Evolutionary conservation across 768 basidiomycete species (phyloP).

Genomic region (Mycena maculata): DNA sequence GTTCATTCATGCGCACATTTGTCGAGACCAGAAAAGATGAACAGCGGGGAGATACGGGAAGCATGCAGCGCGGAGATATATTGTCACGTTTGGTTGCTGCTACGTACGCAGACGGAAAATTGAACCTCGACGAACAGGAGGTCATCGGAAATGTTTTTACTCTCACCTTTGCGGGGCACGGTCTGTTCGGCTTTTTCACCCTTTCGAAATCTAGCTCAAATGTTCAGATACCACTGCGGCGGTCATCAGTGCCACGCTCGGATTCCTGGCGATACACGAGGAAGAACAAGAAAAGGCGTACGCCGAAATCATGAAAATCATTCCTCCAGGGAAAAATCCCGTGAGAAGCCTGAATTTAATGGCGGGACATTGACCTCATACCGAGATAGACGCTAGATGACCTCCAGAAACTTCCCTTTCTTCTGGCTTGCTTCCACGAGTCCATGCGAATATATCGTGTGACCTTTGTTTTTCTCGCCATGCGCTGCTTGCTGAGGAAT

Average conservation of each 20-base stretch:
- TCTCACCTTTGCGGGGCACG: conserved; percentile 18
- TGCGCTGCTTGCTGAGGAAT: no score
- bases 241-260: conserved; percentile 6
- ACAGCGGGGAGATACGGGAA: neutral
- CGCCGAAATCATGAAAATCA: neutral
- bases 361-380: neutral
- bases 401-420: conserved; percentile 5
- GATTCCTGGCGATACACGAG: conserved; percentile 10
- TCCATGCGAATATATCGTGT: conserved; percentile 17
- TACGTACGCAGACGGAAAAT: conserved; percentile 8
- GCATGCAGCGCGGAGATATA: conserved; percentile 10
- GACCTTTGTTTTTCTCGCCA: neutral
- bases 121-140: conserved; percentile 13
- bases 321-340: neutral
- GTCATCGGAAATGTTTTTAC: conserved; percentile 19
- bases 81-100: conserved; percentile 17
- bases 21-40: conserved; percentile 1
- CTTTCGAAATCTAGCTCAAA: neutral
- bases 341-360: neutral
- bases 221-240: conserved; percentile 9
- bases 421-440: conserved; percentile 17
- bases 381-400: conserved; percentile 6
- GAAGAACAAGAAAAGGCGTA: conserved; percentile 6
- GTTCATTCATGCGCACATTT: conserved; percentile 16
- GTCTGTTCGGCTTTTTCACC: neutral